phyloP scores from a whole-genome alignment of 257 asterid species.

The Ehretia macrophylla region DNA sequence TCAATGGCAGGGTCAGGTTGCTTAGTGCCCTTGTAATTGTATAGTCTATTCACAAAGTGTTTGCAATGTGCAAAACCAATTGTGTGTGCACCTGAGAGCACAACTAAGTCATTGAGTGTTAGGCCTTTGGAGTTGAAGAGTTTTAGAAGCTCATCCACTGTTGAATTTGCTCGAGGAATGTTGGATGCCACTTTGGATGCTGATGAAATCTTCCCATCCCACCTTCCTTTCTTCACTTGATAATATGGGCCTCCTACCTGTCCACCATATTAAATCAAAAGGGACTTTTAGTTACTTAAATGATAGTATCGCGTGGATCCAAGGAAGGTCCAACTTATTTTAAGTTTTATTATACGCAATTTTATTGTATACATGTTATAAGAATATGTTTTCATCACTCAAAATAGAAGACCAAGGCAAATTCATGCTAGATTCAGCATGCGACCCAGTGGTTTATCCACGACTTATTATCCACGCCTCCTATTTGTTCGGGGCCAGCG shows the following conservation, averaged over 20 bases:
- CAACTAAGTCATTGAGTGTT: constrained; percentile 62
- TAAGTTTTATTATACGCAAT: too few species aligned
- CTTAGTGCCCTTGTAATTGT: constrained; percentile 55
- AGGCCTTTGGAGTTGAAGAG: constrained; percentile 79
- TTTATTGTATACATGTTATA: too few species aligned
- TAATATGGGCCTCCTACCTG: constrained; percentile 90
- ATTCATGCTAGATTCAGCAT: too few species aligned
- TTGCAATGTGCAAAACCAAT: constrained; percentile 91
- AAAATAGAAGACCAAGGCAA: too few species aligned
- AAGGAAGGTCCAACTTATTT: too few species aligned
- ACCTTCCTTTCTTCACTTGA: constrained; percentile 90
- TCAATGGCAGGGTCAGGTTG: constrained; percentile 69
- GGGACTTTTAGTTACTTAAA: too few species aligned
- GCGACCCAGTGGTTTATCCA: too few species aligned
- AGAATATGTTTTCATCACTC: too few species aligned
- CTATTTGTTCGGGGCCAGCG: too few species aligned
- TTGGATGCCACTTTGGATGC: constrained; percentile 64
- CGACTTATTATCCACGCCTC: too few species aligned
- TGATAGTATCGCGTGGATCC: too few species aligned
- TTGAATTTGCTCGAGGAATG: constrained; percentile 73
- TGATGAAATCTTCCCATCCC: constrained; percentile 83
- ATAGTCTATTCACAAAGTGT: constrained; percentile 59
- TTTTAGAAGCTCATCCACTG: constrained; percentile 47
- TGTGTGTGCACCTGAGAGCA: constrained; percentile 91
- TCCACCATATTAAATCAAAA: neutral